phyloP scores from a whole-genome alignment of 2,329 filamentous ascomycete genomes.

The Penicillium sp. region DNA sequence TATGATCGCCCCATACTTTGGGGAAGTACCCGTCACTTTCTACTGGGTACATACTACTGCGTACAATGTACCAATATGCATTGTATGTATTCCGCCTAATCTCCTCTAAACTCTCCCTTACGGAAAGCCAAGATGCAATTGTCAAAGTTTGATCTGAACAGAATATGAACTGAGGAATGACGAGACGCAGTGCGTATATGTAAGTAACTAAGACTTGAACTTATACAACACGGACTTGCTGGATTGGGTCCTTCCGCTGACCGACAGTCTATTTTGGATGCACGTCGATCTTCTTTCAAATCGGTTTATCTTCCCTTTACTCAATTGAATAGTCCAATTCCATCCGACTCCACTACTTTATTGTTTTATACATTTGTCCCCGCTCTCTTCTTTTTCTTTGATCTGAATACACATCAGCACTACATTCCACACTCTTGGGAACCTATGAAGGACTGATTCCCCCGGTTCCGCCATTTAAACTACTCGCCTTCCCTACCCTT shows the following conservation, averaged over 20 bases:
- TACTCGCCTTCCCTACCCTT: conserved; percentile 5
- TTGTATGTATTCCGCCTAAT: too few relatives aligned
- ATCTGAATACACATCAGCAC: neutral
- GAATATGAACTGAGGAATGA: neutral
- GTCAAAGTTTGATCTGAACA: neutral
- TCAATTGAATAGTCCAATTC: conserved; percentile 17
- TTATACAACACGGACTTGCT: conserved; percentile 16
- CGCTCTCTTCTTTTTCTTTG: conserved; percentile 10
- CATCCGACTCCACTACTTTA: neutral
- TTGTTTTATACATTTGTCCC: neutral
- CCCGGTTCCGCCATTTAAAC: conserved; percentile 3
- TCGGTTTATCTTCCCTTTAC: conserved; percentile 2
- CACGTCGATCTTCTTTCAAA: too few relatives aligned
- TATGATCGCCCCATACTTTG: conserved; percentile 6
- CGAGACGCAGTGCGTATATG: neutral
- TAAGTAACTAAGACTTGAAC: neutral
- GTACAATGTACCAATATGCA: neutral
- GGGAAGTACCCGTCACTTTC: neutral
- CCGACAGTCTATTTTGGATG: conserved; percentile 16
- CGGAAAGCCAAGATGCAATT: conserved; percentile 1
- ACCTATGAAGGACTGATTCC: neutral
- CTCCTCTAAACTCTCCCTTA: conserved; percentile 7
- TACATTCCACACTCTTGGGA: too few relatives aligned
- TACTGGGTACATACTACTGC: too few relatives aligned
- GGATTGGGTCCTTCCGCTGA: conserved; percentile 15